Base-by-base conservation (phyloP, 257 asterid genomes). In the Primulina eburnea region DNA sequence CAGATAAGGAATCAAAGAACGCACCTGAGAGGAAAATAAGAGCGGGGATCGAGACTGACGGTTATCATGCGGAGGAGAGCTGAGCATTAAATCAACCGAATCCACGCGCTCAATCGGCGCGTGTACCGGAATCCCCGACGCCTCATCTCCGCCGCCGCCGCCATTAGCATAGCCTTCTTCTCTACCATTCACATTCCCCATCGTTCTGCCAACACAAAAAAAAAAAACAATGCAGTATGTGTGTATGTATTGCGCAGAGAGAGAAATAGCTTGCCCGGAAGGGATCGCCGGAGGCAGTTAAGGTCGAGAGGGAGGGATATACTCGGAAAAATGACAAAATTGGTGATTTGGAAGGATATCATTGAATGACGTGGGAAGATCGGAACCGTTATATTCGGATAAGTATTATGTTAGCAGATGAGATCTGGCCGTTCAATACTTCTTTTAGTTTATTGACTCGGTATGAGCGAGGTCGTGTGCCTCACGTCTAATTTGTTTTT, bases 101-200 rank as follows among this genome's bases (percentile, higher is more conserved):
- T 78, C 77, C 56, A 89, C 87, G 68, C 83, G 82, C 65, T 65
- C 52, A 0, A 53, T 18, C 56, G 68, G 83, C 72, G 80, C 83
- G 77, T 86, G 88, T 68, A 68, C 68, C 29, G 83, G 71, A 70
- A 71, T 82, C 28, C 60, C 79, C 34, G 69, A 29, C 4, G 68
- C 76, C 67, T 71, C 86, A 56, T 67, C 81, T 29, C 62, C 78
- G 16, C 62, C 79, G 2, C 69, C 79, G 1, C 69, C 82, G 21
- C 75, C 78, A 60, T 77, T 71, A 16, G 57, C 80, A 53, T 59
- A 30, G 40, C 78, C 77, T 24, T 76, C 91, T 66, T 80, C 92
- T 81, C 79, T 86, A 11, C 81, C 95, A 60, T 73, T 84, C 17
- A 88, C 89, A 83, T 92, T 92, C 7, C 98, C 98, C 98, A 92